Base-by-base conservation (phyloP, 2,329 filamentous ascomycete genomes). In the Trichoderma pleuroti region DNA sequence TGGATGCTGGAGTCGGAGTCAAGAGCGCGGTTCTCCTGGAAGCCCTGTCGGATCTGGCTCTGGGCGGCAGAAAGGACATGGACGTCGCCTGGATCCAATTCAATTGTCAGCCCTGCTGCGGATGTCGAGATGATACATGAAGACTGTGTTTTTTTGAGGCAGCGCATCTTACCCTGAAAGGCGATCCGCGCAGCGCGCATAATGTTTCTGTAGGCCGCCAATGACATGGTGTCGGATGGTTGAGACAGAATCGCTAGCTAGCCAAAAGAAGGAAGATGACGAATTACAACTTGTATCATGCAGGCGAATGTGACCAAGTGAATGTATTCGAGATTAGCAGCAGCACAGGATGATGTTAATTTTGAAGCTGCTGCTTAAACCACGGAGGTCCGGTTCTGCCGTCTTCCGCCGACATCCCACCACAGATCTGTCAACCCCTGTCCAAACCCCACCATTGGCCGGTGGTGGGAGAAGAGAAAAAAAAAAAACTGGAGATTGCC, bases 171-270 rank as follows among this genome's bases (percentile, higher is more conserved):
- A 95, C 94, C 93, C 83, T 91, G 84, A 79, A 99, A 99, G 72
- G 94, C 94, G 74, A 97, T 85, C 74, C 90, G 86, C 39, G 93
- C 90, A 26, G 94, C 92, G 73, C 95, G 93, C 76, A 97, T 85
- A 54, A 98, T 84, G 75, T 91, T 86, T 77, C 94, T 86, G 83
- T 98, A 98, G 46, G 93, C 93, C 77, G 87, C 85, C 69, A 93
- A 83, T 18, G 93, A 92, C 84, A 94, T 89, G 64, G 30, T 74
- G 57, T 67, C 18, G 18, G 14, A 12, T 42, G 2, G 8, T 28
- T 14, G 6, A 34, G 16, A 9, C n/a, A 2, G 12, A 49, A 26
- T 21, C 24, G 26, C 39, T 26, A 24, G 26, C 39, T 26, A 24
- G 5, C 39, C 46, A 24, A 16, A 16, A 24, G 21, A 32, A 39